These are phyloP conservation scores for Diaporthe eres DNA, from an alignment of 2,329 filamentous ascomycete genomes.

Conservation along the genomic window DNA sequence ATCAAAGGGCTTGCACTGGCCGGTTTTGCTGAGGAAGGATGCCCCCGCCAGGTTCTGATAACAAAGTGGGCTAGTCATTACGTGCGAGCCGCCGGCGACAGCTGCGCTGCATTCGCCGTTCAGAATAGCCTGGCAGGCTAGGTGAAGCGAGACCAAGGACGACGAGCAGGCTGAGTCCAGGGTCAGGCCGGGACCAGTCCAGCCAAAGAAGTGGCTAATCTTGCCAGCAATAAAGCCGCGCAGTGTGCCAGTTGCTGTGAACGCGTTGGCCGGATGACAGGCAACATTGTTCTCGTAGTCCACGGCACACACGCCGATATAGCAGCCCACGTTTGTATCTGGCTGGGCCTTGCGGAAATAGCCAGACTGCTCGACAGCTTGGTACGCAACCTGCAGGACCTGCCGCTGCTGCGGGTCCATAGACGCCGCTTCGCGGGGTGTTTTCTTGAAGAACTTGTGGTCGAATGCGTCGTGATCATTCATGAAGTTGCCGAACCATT, in stretches of 20 bases:
- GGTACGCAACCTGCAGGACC: constrained; percentile 56
- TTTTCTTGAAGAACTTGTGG: constrained; percentile 57
- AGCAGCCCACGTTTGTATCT: constrained; percentile 51
- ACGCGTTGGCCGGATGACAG: constrained; percentile 54
- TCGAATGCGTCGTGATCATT: constrained; percentile 51
- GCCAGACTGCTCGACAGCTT: constrained; percentile 50
- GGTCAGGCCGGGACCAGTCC: constrained; percentile 44
- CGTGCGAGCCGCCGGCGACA: constrained; percentile 49
- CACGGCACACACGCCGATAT: constrained; percentile 50
- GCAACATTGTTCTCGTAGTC: constrained; percentile 59
- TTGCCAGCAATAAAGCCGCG: constrained; percentile 23
- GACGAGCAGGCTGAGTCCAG: constrained; percentile 56
- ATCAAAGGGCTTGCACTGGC: constrained; percentile 52
- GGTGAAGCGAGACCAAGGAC: constrained; percentile 54
- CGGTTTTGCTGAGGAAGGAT: constrained; percentile 50
- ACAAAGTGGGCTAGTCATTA: constrained; percentile 47
- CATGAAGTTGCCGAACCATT: constrained; percentile 46
- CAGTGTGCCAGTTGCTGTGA: constrained; percentile 48
- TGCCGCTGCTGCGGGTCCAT: constrained; percentile 51
- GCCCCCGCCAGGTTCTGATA: constrained; percentile 47
- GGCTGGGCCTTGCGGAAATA: constrained; percentile 34
- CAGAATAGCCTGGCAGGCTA: constrained; percentile 49
- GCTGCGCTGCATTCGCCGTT: constrained; percentile 49
- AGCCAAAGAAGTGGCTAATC: no score
- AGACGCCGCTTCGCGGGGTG: constrained; percentile 50